These are phyloP conservation scores for Mytilinidion resinicola DNA, from an alignment of 495 filamentous ascomycete species.

Conservation along the genomic window DNA sequence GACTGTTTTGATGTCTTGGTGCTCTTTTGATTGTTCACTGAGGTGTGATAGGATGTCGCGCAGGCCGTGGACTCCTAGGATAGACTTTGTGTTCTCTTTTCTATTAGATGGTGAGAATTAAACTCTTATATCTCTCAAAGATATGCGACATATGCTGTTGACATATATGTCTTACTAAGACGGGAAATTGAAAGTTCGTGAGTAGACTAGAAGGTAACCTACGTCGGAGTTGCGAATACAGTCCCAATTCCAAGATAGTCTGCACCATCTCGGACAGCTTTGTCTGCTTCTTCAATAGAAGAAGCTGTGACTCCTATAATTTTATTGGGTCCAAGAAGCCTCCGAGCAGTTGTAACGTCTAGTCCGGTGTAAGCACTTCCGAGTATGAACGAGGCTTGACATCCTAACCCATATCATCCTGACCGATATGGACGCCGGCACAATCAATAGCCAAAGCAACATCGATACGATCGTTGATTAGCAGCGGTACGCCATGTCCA, in stretches of 20 bases:
- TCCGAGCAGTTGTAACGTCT: conserved; percentile 61
- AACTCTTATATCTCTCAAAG: background rate
- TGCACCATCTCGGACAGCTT: conserved; percentile 62
- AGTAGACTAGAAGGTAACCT: background rate
- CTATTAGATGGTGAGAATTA: conserved; percentile 27
- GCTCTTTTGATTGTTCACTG: conserved; percentile 13
- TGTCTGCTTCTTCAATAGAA: conserved; percentile 57
- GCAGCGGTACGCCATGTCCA: conserved; percentile 64
- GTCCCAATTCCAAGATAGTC: conserved; percentile 88
- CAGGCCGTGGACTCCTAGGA: conserved; percentile 76
- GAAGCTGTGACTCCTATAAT: conserved; percentile 69
- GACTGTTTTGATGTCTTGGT: conserved; percentile 44
- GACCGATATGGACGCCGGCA: conserved; percentile 90
- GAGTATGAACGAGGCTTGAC: background rate
- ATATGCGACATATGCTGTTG: background rate
- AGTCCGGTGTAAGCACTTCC: background rate
- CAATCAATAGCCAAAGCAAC: conserved; percentile 79
- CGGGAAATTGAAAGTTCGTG: background rate
- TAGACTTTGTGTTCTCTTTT: conserved; percentile 69
- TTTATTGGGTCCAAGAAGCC: conserved; percentile 63
- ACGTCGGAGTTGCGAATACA: conserved; percentile 60
- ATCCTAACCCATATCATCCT: conserved; percentile 78
- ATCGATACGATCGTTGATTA: conserved; percentile 95
- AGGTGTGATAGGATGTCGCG: conserved; percentile 61
- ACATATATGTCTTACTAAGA: background rate